A percentile compares a stretch with the other conserved stretches of the same genome.
Evolutionary conservation across 2,329 filamentous ascomycete genomes (phyloP).

Genomic region (Thielaviopsis punctulata): DNA sequence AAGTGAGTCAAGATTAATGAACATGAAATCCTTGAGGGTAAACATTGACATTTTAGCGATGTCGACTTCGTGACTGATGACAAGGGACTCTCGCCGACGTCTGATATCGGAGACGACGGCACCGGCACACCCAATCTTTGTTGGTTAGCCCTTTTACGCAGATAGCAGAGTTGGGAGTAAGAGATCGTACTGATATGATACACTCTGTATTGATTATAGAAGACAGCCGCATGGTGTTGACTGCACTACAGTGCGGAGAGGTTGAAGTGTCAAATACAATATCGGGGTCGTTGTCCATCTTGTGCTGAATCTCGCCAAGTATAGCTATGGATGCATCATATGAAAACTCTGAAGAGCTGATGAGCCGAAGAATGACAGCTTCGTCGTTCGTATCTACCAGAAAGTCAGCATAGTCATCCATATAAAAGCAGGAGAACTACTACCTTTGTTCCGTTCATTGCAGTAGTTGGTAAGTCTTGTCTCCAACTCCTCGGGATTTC

Average conservation of each 20-base stretch:
- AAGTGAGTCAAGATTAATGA: constrained; percentile 66
- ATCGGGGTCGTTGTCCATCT: constrained; percentile 44
- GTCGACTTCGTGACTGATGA: constrained; percentile 25
- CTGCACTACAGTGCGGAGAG: constrained; percentile 29
- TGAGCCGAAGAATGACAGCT: constrained; percentile 36
- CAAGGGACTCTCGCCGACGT: constrained; percentile 30
- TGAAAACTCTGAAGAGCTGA: constrained; percentile 56
- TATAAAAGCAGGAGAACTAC: not conserved
- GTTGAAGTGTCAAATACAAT: constrained; percentile 13
- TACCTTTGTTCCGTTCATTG: constrained; percentile 7
- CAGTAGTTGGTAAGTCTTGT: constrained; percentile 4
- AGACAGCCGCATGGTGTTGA: constrained; percentile 49
- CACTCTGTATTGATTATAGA: constrained; percentile 61
- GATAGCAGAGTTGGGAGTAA: not conserved
- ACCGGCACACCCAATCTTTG: constrained; percentile 66
- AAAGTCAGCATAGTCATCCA: not conserved
- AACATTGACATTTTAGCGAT: constrained; percentile 59
- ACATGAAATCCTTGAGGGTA: constrained; percentile 48
- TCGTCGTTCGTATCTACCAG: not conserved
- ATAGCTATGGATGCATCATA: constrained; percentile 38
- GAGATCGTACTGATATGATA: constrained; percentile 38
- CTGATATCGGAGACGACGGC: constrained; percentile 68
- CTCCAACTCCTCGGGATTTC: constrained; percentile 25
- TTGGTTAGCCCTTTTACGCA: not conserved
- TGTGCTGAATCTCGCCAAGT: constrained; percentile 25